A percentile compares a stretch with the other conserved stretches of the same genome.
phyloP scores from a whole-genome alignment of 768 basidiomycete species.

The Trichaptum fuscoviolaceum region DNA sequence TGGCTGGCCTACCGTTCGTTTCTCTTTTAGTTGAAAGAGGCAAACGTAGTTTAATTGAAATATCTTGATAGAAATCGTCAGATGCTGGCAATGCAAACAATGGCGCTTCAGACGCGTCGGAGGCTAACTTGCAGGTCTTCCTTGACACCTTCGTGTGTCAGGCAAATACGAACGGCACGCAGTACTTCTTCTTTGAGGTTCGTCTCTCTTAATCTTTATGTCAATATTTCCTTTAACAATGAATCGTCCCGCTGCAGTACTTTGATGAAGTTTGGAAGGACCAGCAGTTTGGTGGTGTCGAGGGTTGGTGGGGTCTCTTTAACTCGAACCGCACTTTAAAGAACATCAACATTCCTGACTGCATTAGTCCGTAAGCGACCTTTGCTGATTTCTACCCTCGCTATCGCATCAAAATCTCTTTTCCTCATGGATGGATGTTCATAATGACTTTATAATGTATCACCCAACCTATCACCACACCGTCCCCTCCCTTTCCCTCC shows the following conservation, averaged over 20 bases:
- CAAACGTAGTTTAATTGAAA: constrained; percentile 1
- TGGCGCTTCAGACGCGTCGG: constrained; percentile 62
- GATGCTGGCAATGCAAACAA: constrained; percentile 53
- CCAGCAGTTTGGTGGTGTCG: constrained; percentile 7
- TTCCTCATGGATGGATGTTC: not conserved
- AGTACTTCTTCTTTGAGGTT: constrained; percentile 87
- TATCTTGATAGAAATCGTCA: constrained; percentile 46
- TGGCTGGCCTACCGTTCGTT: constrained; percentile 71
- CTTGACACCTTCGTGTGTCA: constrained; percentile 84
- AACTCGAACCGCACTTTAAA: constrained; percentile 53
- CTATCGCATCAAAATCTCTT: not conserved
- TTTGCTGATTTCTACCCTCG: not conserved
- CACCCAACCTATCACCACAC: not conserved
- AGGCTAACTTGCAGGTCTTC: constrained; percentile 69
- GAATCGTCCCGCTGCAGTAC: constrained; percentile 36
- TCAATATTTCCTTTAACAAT: not conserved
- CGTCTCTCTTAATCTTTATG: constrained; percentile 16
- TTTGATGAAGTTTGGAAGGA: constrained; percentile 25
- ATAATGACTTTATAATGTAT: not conserved
- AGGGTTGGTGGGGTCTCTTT: constrained; percentile 23
- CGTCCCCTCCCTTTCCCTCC: not conserved
- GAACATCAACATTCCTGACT: constrained; percentile 60
- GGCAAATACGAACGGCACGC: constrained; percentile 74
- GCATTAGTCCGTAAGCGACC: constrained; percentile 19
- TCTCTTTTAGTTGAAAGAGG: constrained; percentile 1